Base-by-base conservation (phyloP, 768 basidiomycete species). In the Lactarius indigo region DNA sequence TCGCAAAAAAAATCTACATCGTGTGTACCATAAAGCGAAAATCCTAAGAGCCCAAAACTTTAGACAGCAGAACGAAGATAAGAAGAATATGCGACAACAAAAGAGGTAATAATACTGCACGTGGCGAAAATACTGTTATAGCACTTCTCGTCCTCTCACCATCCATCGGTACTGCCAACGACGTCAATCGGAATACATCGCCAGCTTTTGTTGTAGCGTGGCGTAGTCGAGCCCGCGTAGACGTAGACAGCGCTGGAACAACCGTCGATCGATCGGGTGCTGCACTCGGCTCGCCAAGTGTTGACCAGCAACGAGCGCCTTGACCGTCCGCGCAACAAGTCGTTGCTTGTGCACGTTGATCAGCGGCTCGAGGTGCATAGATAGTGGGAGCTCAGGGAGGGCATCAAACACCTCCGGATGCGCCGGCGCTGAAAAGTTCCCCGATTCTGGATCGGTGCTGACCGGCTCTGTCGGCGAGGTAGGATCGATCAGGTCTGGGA, bases 331-430 rank as follows among this genome's bases (percentile, higher is more conserved):
- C 12, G 92, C 91, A 61, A 92, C 90, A 70, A 88, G 78, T 41
- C 92, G 85, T 74, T 94, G 92, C 76, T 94, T 94, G 76, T 94
- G 91, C 7, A 94, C 88, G 73, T 93, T 94, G 78, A 94, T 91
- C 65, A 94, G 76, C 4, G 92, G 91, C 72, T 94, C 91, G 33
- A 94, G 83, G 68, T 88, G 85, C 81, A 93, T 91, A n/a, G 84
- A 83, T 1, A 85, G 73, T 0, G 92, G 92, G 5, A 94, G 84
- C 9, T 88, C 83, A 3, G 86, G 82, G 7, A 94, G 82, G 15
- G 87, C 81, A 1, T 86, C 81, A 75, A 94, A 94, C 31, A 93
- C 90, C 67, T 92, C 90, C 0, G 92, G 90, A 69, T 88, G 87
- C 35, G 87, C 83, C 1, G 87, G 90, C 9, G 88, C 76, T 68